Base-by-base conservation (phyloP, 2,329 filamentous ascomycete species). In the Escovopsis sp. region DNA sequence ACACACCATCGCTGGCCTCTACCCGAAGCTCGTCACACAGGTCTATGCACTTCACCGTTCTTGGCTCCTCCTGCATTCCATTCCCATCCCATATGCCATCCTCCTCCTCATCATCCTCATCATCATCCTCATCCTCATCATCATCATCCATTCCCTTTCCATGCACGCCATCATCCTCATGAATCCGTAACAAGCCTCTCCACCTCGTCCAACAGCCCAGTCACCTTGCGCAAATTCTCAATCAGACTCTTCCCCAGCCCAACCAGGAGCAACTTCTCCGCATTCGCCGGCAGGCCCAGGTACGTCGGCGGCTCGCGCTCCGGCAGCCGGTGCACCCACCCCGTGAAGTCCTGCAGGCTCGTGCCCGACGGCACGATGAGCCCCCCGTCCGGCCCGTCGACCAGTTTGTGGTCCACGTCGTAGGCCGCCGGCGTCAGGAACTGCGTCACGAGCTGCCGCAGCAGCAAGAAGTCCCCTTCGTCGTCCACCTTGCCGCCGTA, bases 401-500 rank as follows among this genome's bases (percentile, higher is more conserved):
- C 85, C 11, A 98, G 73, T 58, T 85, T 85, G 68, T 95, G 87
- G 43, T 89, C 84, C 38, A 88, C 81, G 44, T 98, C 91, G 56
- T 93, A 98, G 3, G 91, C 91, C 2, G 81, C 75, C 0, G 88
- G 84, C 0, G 86, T 94, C 48, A 98, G 71, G 60, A 93, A 79
- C 29, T 71, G 73, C 35, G 76, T 63, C 39, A 98, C 89, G 3
- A 98, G 74, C 43, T 74, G 65, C 37, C 72, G 70, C 13, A 98
- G 75, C 36, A 79, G 72, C 40, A 67, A 65, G 60, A 91, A 94
- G 63, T 98, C 91, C 35, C 67, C 79, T 48, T 87, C 82, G 56
- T 95, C 78, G 57, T 98, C 91, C 52, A 98, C 88, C 68, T 98
- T 98, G 60, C 91, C 91, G 49, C 91, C 91, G 57, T 98, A 98